These are phyloP conservation scores for Nemania diffusa DNA, from an alignment of 2,329 filamentous ascomycete genomes.

Conservation along the genomic window DNA sequence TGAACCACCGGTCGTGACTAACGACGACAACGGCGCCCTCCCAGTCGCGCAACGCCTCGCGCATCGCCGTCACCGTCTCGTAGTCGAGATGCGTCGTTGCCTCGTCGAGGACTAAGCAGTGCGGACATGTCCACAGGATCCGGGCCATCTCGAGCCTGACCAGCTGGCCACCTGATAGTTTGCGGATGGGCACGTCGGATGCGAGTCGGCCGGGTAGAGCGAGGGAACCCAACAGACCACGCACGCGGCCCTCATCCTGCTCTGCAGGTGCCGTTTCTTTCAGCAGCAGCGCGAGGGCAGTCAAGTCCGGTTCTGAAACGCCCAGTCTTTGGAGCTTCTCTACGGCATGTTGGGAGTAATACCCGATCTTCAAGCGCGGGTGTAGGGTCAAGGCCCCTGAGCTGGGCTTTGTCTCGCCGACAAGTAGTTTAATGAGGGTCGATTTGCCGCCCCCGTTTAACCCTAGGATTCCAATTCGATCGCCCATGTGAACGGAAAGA, in stretches of 20 bases:
- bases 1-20: constrained; percentile 84
- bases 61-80: constrained; percentile 78
- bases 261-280: constrained; percentile 59
- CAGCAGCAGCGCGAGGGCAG: constrained; percentile 72
- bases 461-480: constrained; percentile 79
- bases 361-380: constrained; percentile 75
- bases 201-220: constrained; percentile 76
- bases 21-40: constrained; percentile 80
- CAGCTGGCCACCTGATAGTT: constrained; percentile 83
- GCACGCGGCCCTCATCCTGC: constrained; percentile 73
- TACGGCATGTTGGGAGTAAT: constrained; percentile 84
- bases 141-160: constrained; percentile 72
- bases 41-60: constrained; percentile 73
- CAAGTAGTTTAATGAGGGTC: constrained; percentile 77
- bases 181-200: constrained; percentile 77
- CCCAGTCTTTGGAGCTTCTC: constrained; percentile 72
- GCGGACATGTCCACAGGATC: constrained; percentile 74
- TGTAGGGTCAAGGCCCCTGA: constrained; percentile 73
- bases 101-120: constrained; percentile 81
- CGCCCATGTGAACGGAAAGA: constrained; percentile 76
- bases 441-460: constrained; percentile 87
- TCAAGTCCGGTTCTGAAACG: constrained; percentile 61
- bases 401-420: constrained; percentile 67
- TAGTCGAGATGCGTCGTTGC: constrained; percentile 88
- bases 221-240: constrained; percentile 73